Evolutionary conservation across 768 basidiomycete species (phyloP), one percentile per base, ranked within the genome.

Genomic region (Auricularia sp.): DNA sequence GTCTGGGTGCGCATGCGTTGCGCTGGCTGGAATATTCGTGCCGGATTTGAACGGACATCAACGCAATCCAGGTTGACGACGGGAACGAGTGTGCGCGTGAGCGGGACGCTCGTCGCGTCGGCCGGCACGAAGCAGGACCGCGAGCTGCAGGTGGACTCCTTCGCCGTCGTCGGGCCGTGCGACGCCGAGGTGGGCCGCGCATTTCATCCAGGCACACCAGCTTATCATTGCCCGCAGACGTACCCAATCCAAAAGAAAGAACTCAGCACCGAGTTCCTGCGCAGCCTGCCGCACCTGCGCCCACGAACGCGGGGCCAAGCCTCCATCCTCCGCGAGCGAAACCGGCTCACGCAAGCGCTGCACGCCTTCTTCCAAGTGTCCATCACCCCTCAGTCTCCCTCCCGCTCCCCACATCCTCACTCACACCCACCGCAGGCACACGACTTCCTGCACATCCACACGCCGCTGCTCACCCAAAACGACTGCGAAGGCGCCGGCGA

Each of bases 401-500:
- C 29, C 42, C 34, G 33, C 2, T 54, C 61, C 10, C 24, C 54
- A 36, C 21, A 21, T 54, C n/a, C 8, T 3, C 16, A 36, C 54
- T 54, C 51, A 54, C 14, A 39, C 39, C 29, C 35, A 42, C 7
- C 39, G 18, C 73, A 96, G 91, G 75, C 75, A n/a, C 83, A 90
- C 73, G 91, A 84, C 10, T 98, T 97, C 73, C 75, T 78, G 44
- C 84, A 89, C 71, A 82, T 83, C 14, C 87, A 97, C 70, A 90
- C 94, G 0, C 97, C 97, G 0, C 82, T 98, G 58, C 76, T 98
- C 29, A 98, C 96, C 0, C 84, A 85, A 16, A 93, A 86, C 69
- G 97, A 99, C 73, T 94, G 94, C 63, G 97, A 99, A 79, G 97
- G 95, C 13, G 95, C 90, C 6, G 96, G 97, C 21, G 95, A 98